Base-by-base conservation (phyloP, 495 filamentous ascomycete genomes). In the Trichoderma gamsii region DNA sequence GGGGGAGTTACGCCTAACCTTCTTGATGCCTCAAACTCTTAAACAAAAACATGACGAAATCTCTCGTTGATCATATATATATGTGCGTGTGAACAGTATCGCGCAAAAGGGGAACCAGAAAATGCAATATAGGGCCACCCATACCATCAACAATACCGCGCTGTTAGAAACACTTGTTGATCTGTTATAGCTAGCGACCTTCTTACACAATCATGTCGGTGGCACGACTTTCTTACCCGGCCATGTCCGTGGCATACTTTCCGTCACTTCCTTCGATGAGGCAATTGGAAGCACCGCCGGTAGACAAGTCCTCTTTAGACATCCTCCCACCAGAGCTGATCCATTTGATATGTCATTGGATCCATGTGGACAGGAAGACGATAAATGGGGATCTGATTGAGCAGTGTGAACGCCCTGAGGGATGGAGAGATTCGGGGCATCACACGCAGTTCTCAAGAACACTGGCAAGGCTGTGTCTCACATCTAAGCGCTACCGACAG, bases 361-460 rank as follows among this genome's bases (percentile, higher is more conserved):
- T 56, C n/a, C 51, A 21, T 25, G 51, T n/a, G 51, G 18, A 56
- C 21, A 56, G n/a, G n/a, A 56, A 56, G 9, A 56, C 18, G 35
- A 38, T 38, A 38, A 38, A 38, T 7, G 35, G 35, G 35, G 35
- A 25, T 7, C 25, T 4, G 5, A 16, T n/a, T 9, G n/a, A n/a
- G 8, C 51, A 21, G 51, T 56, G 8, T n/a, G 21, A 16, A 16
- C 16, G n/a, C n/a, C 51, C 8, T 7, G 51, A 21, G 3, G n/a
- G 16, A 23, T n/a, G 16, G 8, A 56, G 51, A n/a, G 51, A n/a
- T 7, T 21, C 16, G 16, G 51, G 51, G 4, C 16, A 25, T 25
- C 21, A 38, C n/a, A 56, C 51, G n/a, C 51, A n/a, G 9, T 56
- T n/a, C 51, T 56, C 51, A 25, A 56, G 51, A 56, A 56, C 51